These are phyloP conservation scores for Clarireedia homoeocarpa DNA, from an alignment of 2,329 filamentous ascomycete species.

Conservation along the genomic window DNA sequence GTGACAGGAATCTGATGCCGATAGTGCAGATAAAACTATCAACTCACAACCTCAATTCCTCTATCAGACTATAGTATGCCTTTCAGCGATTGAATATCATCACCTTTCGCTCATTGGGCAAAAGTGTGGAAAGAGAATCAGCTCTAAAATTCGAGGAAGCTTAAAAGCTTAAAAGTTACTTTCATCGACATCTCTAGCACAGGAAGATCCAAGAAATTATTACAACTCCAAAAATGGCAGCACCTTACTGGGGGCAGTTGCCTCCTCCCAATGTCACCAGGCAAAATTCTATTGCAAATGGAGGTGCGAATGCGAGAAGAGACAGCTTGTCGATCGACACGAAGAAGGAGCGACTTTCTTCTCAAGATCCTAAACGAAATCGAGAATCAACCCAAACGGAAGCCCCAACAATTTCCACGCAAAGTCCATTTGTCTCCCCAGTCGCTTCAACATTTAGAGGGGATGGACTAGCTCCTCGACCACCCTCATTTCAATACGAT, in stretches of 20 bases:
- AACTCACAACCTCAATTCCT: not conserved
- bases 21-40: conserved; percentile 14
- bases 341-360: conserved; percentile 25
- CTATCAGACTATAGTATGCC: not conserved
- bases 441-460: conserved; percentile 41
- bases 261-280: conserved; percentile 39
- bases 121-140: not conserved
- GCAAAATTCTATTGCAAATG: conserved; percentile 31
- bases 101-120: not conserved
- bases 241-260: conserved; percentile 49
- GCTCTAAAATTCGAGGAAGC: not conserved
- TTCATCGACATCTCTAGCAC: not conserved
- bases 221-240: conserved; percentile 10
- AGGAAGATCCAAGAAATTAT: not conserved
- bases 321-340: conserved; percentile 21
- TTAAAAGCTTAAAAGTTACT: not conserved
- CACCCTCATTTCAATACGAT: conserved; percentile 47
- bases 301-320: conserved; percentile 15
- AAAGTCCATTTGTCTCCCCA: conserved; percentile 50
- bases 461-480: conserved; percentile 49
- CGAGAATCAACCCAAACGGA: conserved; percentile 48
- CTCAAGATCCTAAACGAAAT: conserved; percentile 31
- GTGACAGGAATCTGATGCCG: conserved; percentile 10
- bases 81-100: not conserved
- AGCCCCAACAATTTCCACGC: conserved; percentile 48